Evolutionary conservation across 208 protist genomes (phyloP).

Genomic region (Leishmania lainsoni): DNA sequence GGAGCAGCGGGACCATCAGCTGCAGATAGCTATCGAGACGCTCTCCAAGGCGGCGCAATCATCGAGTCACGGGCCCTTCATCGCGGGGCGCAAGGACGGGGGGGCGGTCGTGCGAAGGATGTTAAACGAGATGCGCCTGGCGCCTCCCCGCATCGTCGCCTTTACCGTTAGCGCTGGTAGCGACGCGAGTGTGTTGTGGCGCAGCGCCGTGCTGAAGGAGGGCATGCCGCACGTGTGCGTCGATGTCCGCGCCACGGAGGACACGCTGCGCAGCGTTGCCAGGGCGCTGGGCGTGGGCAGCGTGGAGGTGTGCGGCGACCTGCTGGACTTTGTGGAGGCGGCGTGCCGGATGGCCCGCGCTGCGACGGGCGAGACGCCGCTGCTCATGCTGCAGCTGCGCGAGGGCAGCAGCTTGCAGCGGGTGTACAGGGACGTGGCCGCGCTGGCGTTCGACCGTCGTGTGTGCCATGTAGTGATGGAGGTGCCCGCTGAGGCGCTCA

Average conservation of each 20-base stretch:
- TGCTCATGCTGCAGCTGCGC: slow-evolving; percentile 61
- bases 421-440: slow-evolving; percentile 74
- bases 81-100: slow-evolving; percentile 28
- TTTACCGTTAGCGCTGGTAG: too few relatives aligned
- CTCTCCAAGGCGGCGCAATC: slow-evolving; percentile 23
- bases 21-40: slow-evolving; percentile 41
- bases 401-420: slow-evolving; percentile 61
- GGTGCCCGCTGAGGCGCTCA: slow-evolving; percentile 64
- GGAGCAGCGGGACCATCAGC: slow-evolving; percentile 54
- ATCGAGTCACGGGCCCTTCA: slow-evolving; percentile 11
- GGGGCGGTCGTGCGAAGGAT: slow-evolving; percentile 38
- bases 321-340: slow-evolving; percentile 70
- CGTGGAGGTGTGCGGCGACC: slow-evolving; percentile 83
- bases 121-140: slow-evolving; percentile 34
- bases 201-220: too few relatives aligned
- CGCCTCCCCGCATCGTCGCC: neutral
- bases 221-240: too few relatives aligned
- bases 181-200: neutral
- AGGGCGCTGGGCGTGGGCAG: slow-evolving; percentile 77
- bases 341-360: slow-evolving; percentile 8
- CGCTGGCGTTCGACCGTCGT: slow-evolving; percentile 68
- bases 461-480: slow-evolving; percentile 79
- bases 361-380: too few relatives aligned
- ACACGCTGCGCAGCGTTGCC: slow-evolving; percentile 25
- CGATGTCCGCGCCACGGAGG: too few relatives aligned